Evolutionary conservation across 2,329 filamentous ascomycete species (phyloP).

Genomic region (Colletotrichum noveboracense): DNA sequence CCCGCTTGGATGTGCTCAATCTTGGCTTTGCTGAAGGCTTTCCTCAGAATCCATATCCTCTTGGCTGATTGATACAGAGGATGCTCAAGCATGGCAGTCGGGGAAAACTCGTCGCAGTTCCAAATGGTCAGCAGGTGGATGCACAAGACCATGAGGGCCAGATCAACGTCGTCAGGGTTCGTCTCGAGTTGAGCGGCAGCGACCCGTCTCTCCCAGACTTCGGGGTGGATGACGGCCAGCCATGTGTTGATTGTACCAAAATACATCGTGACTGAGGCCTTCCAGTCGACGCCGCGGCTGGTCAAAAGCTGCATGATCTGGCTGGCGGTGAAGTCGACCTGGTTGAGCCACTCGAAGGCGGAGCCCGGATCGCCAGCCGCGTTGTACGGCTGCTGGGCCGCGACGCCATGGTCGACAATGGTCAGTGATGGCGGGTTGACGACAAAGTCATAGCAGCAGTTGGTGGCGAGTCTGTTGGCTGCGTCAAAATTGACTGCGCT

Average conservation of each 20-base stretch:
- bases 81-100: slow-evolving; percentile 44
- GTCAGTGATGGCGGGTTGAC: slow-evolving; percentile 39
- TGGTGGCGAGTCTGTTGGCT: slow-evolving; percentile 20
- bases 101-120: slow-evolving; percentile 36
- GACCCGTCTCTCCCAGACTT: slow-evolving; percentile 25
- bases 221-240: slow-evolving; percentile 45
- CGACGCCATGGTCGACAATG: slow-evolving; percentile 29
- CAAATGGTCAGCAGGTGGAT: slow-evolving; percentile 47
- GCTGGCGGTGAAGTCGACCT: slow-evolving; percentile 37
- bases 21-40: slow-evolving; percentile 37
- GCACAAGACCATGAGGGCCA: slow-evolving; percentile 45
- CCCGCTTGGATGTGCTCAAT: slow-evolving; percentile 47
- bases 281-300: slow-evolving; percentile 40
- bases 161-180: slow-evolving; percentile 28
- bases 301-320: slow-evolving; percentile 44
- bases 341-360: slow-evolving; percentile 30
- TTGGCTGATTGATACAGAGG: slow-evolving; percentile 43
- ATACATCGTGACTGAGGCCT: slow-evolving; percentile 39
- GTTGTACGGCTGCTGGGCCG: slow-evolving; percentile 27
- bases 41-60: slow-evolving; percentile 39
- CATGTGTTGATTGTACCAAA: slow-evolving; percentile 47
- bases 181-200: slow-evolving; percentile 37
- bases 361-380: neutral
- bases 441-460: slow-evolving; percentile 41
- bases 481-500: neutral